Conservation (phyloP, 2,329 filamentous ascomycete species). For the Pseudocercospora macadamiae region DNA sequence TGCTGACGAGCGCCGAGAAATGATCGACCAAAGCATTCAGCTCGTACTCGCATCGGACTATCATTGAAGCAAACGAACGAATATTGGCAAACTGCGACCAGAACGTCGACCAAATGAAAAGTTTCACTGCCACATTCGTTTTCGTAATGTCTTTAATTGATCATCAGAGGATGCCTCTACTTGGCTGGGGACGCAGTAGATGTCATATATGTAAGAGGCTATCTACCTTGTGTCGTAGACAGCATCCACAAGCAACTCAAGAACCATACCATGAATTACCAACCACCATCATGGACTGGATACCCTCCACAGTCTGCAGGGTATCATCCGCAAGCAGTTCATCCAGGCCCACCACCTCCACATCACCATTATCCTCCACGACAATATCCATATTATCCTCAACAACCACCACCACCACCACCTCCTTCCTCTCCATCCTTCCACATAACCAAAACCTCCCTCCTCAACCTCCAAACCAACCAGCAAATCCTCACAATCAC, state of each 20-base stretch:
- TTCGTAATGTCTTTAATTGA: background rate
- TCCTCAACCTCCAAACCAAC: background rate
- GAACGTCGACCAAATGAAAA: background rate
- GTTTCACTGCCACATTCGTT: background rate
- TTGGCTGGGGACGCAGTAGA: no score
- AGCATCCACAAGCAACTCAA: background rate
- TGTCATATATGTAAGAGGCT: background rate
- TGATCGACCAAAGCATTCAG: background rate
- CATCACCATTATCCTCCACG: no score
- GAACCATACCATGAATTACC: background rate
- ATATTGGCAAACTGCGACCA: background rate
- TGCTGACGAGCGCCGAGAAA: no score
- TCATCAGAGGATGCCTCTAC: background rate
- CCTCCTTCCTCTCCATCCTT: background rate
- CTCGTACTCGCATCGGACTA: background rate
- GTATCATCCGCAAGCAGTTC: background rate
- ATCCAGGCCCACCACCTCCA: no score
- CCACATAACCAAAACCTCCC: background rate
- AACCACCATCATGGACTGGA: background rate
- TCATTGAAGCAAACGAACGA: background rate
- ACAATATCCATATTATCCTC: no score
- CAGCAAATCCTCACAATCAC: background rate
- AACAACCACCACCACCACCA: background rate
- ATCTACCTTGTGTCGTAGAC: background rate
- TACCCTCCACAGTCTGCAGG: constrained; percentile 9